Conservation (phyloP, 2,329 filamentous ascomycete species). For the Sclerotinia sclerotiorum region DNA sequence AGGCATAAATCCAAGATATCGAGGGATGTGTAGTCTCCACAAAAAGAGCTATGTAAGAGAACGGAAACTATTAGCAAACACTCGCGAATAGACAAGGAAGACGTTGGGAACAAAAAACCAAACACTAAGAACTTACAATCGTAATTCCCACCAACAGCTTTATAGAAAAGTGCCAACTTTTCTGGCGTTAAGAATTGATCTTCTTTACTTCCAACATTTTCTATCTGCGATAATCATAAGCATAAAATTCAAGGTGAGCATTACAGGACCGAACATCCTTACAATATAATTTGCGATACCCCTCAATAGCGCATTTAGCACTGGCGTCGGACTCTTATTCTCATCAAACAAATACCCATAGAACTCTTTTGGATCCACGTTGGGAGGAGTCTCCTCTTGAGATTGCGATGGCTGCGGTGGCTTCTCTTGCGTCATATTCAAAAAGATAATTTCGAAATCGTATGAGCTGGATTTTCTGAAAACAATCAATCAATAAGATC, state of each 20-base stretch:
- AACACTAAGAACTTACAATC: constrained; percentile 51
- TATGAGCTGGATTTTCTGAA: background rate
- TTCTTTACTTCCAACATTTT: constrained; percentile 58
- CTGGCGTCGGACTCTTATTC: constrained; percentile 65
- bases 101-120: background rate
- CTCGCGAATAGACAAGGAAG: constrained; percentile 16
- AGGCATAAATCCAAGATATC: constrained; percentile 90
- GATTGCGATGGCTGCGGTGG: constrained; percentile 24
- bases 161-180: constrained; percentile 77
- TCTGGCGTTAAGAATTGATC: constrained; percentile 58
- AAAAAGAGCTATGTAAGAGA: constrained; percentile 61
- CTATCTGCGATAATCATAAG: constrained; percentile 46
- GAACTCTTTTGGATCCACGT: constrained; percentile 36
- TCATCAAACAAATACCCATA: constrained; percentile 69
- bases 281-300: constrained; percentile 72
- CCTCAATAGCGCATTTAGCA: constrained; percentile 66
- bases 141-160: constrained; percentile 71
- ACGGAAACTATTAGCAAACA: constrained; percentile 26
- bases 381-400: constrained; percentile 30
- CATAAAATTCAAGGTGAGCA: background rate
- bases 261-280: constrained; percentile 42
- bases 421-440: constrained; percentile 18
- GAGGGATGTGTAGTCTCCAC: constrained; percentile 68
- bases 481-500: constrained; percentile 8
- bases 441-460: constrained; percentile 23